A percentile compares a stretch with the other conserved stretches of the same genome.
Evolutionary conservation across 2,329 filamentous ascomycete species (phyloP).

Genomic region (Myriosclerotinia duriaeana): DNA sequence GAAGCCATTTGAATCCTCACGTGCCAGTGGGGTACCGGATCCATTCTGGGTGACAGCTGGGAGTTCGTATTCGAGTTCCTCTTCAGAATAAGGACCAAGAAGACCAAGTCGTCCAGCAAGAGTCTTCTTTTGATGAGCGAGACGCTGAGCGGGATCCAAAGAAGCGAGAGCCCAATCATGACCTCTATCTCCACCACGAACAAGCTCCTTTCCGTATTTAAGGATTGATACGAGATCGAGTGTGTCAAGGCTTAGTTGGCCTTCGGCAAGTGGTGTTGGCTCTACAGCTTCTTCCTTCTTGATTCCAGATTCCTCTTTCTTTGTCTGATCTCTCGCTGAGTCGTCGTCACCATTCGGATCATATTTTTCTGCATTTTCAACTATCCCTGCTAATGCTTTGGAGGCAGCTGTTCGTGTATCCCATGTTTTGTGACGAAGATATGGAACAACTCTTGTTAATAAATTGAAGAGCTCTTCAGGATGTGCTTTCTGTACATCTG

Average conservation of each 20-base stretch:
- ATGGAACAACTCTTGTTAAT: conserved; percentile 89
- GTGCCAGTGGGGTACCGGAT: conserved; percentile 27
- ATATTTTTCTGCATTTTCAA: conserved; percentile 81
- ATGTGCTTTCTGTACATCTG: conserved; percentile 96
- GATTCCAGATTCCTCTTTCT: conserved; percentile 44
- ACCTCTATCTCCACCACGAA: conserved; percentile 76
- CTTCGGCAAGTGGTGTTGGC: conserved; percentile 45
- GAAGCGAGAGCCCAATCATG: conserved; percentile 82
- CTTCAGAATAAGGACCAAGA: conserved; percentile 78
- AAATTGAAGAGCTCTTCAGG: conserved; percentile 97
- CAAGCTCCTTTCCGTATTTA: conserved; percentile 76
- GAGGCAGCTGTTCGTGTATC: conserved; percentile 92
- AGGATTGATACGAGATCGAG: conserved; percentile 80
- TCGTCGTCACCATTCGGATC: conserved; percentile 81
- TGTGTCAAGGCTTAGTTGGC: conserved; percentile 67
- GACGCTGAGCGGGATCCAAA: conserved; percentile 75
- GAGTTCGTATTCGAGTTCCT: conserved; percentile 71
- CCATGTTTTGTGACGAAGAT: conserved; percentile 93
- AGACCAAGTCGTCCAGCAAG: conserved; percentile 79
- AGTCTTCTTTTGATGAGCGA: conserved; percentile 88
- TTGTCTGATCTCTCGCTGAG: conserved; percentile 46
- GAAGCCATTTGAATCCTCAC: conserved; percentile 39
- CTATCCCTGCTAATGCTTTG: conserved; percentile 90
- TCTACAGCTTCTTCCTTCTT: conserved; percentile 64
- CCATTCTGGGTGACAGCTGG: conserved; percentile 37